phyloP scores from a whole-genome alignment of 1,284 basidiomycete species.

The Cystobasidium sp. region DNA sequence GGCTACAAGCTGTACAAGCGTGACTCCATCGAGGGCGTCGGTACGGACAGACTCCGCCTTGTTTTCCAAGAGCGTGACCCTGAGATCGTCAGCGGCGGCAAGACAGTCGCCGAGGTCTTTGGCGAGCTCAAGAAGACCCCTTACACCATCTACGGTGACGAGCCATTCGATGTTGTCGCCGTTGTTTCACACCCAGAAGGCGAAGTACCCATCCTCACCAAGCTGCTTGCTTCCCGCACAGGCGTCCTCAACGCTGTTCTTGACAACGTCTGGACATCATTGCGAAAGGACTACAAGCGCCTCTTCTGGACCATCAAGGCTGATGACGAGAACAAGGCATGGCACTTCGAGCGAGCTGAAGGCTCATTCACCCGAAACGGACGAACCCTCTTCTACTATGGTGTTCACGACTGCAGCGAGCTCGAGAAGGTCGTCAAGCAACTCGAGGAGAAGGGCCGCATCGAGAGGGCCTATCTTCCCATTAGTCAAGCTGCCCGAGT shows the following conservation, averaged over 20 bases:
- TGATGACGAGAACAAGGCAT: slow-evolving; percentile 92
- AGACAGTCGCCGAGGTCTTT: slow-evolving; percentile 88
- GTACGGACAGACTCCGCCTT: slow-evolving; percentile 89
- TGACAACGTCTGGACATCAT: slow-evolving; percentile 95
- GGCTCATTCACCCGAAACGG: slow-evolving; percentile 96
- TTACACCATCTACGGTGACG: slow-evolving; percentile 96
- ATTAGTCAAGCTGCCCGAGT: slow-evolving; percentile 59
- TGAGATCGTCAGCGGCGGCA: slow-evolving; percentile 80
- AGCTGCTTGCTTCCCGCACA: slow-evolving; percentile 83
- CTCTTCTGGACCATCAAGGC: slow-evolving; percentile 96
- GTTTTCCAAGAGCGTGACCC: slow-evolving; percentile 93
- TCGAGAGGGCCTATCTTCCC: slow-evolving; percentile 85
- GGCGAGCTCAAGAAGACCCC: slow-evolving; percentile 75
- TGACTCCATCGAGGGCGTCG: slow-evolving; percentile 76
- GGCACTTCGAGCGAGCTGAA: slow-evolving; percentile 99
- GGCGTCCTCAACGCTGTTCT: slow-evolving; percentile 92
- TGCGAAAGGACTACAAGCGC: slow-evolving; percentile 91
- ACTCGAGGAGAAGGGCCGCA: slow-evolving; percentile 83
- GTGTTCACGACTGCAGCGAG: slow-evolving; percentile 86
- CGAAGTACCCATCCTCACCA: slow-evolving; percentile 88
- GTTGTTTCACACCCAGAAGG: slow-evolving; percentile 90
- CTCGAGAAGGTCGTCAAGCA: slow-evolving; percentile 82
- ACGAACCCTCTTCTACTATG: slow-evolving; percentile 94
- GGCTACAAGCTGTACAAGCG: slow-evolving; percentile 98
- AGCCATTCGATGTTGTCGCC: slow-evolving; percentile 92